Conservation (phyloP, 306 rosid genomes). For the Trifolium fragiferum region DNA sequence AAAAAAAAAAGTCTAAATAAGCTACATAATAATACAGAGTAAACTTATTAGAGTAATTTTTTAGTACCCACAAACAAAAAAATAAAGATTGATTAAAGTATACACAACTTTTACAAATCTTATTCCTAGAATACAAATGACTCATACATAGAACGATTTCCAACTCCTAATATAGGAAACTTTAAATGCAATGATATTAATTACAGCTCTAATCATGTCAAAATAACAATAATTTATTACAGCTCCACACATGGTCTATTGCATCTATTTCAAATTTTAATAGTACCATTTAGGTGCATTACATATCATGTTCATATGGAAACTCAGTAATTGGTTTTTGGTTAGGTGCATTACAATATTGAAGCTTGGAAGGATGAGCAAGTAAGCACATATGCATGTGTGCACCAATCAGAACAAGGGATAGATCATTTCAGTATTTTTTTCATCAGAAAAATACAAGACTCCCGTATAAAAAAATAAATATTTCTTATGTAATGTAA, state of each 20-base stretch:
- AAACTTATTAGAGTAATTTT: neutral
- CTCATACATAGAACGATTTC: neutral
- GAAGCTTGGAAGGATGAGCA: conserved; percentile 9
- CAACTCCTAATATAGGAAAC: neutral
- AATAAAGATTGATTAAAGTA: neutral
- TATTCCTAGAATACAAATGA: neutral
- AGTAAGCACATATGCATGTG: neutral
- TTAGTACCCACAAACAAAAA: neutral
- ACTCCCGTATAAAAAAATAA: neutral
- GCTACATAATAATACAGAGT: neutral
- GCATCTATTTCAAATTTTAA: neutral
- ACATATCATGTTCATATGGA: neutral
- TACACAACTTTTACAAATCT: neutral
- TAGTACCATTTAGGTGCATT: neutral
- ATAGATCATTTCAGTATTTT: neutral
- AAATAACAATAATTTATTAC: neutral
- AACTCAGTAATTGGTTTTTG: neutral
- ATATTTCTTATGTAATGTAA: neutral
- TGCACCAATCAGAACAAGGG: neutral
- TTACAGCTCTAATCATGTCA: neutral
- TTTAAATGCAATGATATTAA: neutral
- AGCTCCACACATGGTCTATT: neutral
- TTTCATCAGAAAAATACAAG: neutral
- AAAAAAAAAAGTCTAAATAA: neutral
- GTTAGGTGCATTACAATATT: conserved; percentile 6